Conservation (phyloP, 192 early-diverging fungal species). For the Entomortierella lignicola region DNA sequence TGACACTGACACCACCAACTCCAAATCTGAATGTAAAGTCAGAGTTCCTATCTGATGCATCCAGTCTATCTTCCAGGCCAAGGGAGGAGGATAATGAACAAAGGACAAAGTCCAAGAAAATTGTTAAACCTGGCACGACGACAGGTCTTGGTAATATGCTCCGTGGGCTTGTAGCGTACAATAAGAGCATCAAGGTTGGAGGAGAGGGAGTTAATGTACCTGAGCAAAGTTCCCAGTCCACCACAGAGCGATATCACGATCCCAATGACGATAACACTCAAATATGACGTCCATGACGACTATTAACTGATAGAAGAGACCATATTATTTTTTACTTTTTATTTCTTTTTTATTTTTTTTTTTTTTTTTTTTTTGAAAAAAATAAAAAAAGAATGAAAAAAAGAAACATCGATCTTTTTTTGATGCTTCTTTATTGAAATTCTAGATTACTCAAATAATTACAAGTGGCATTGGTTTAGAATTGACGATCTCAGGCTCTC, state of each 20-base stretch:
- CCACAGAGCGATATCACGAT: too few species aligned
- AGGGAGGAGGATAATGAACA: background rate
- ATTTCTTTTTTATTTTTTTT: constrained; percentile 7
- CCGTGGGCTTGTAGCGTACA: constrained; percentile 45
- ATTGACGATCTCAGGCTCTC: too few species aligned
- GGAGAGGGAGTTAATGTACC: constrained; percentile 18
- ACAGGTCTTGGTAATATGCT: constrained; percentile 36
- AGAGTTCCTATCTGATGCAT: constrained; percentile 6
- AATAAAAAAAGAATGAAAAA: too few species aligned
- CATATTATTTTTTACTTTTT: background rate
- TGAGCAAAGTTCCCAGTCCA: background rate
- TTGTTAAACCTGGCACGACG: constrained; percentile 37
- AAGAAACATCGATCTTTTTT: too few species aligned
- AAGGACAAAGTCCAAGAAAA: constrained; percentile 19
- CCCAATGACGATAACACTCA: background rate
- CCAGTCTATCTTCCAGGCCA: background rate
- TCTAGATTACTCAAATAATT: too few species aligned
- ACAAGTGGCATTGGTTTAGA: too few species aligned
- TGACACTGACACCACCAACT: constrained; percentile 33
- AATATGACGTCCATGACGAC: background rate
- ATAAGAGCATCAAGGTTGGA: constrained; percentile 45
- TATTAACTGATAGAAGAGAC: too few species aligned
- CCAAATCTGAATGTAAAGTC: constrained; percentile 14
- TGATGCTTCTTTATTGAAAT: too few species aligned
- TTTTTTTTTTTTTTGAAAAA: constrained; percentile 6